A percentile compares a stretch with the other conserved stretches of the same genome.
These are phyloP conservation scores for Aspergillus pseudoterreus DNA, from an alignment of 2,329 filamentous ascomycete species.

Conservation along the genomic window DNA sequence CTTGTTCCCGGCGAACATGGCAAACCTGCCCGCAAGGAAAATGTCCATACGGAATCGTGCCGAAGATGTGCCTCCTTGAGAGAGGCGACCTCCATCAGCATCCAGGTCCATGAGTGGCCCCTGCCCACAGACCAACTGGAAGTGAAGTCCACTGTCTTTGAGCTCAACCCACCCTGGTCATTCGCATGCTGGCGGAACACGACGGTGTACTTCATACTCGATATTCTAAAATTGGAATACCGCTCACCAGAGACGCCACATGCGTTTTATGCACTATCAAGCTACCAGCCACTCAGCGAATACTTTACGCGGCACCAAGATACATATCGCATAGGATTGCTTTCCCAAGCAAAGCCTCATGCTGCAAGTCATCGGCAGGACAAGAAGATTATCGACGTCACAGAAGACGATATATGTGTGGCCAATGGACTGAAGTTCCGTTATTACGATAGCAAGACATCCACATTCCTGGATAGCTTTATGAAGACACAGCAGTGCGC, in stretches of 20 bases:
- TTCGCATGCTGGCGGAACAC: too few relatives aligned
- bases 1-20: too few relatives aligned
- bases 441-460: conserved; percentile 22
- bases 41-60: too few relatives aligned
- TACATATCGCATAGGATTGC: conserved; percentile 24
- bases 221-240: too few relatives aligned
- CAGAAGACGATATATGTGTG: conserved; percentile 40
- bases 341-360: conserved; percentile 38
- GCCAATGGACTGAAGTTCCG: conserved; percentile 42
- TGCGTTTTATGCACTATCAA: conserved; percentile 7
- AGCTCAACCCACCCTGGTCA: too few relatives aligned
- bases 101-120: too few relatives aligned
- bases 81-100: too few relatives aligned
- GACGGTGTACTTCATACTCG: too few relatives aligned
- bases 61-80: too few relatives aligned
- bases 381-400: conserved; percentile 15
- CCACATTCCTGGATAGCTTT: conserved; percentile 19
- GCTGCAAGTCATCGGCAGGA: conserved; percentile 31
- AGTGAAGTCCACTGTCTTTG: too few relatives aligned
- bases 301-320: conserved; percentile 4
- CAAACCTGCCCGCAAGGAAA: too few relatives aligned
- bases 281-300: conserved; percentile 14
- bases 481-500: conserved; percentile 15
- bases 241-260: not conserved
- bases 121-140: too few relatives aligned